A percentile compares a stretch with the other conserved stretches of the same genome.
phyloP scores from a whole-genome alignment of 768 basidiomycete genomes.

The Nevesoporus exiguus region DNA sequence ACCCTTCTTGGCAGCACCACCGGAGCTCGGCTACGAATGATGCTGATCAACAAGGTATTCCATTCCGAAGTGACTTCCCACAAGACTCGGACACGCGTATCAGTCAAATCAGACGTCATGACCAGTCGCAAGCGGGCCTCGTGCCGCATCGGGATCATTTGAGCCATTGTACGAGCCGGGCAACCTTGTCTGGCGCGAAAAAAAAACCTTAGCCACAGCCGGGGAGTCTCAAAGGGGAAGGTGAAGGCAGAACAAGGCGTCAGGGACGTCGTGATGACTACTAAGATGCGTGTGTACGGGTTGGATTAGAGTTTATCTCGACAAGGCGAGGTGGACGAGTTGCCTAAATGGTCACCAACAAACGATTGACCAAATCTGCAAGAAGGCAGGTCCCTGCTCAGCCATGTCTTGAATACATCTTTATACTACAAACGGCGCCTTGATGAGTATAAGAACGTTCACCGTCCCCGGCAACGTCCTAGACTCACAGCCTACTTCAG shows the following conservation, averaged over 20 bases:
- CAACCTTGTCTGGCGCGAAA: constrained; percentile 14
- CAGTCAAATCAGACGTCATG: constrained; percentile 9
- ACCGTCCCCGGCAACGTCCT: constrained; percentile 9
- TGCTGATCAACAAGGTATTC: constrained; percentile 22
- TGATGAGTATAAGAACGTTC: constrained; percentile 29
- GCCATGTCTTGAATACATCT: constrained; percentile 29
- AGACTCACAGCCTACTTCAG: constrained; percentile 15
- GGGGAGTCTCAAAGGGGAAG: constrained; percentile 4
- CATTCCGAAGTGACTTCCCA: constrained; percentile 18
- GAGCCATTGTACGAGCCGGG: constrained; percentile 17
- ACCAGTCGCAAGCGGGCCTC: constrained; percentile 13
- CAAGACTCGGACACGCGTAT: constrained; percentile 24
- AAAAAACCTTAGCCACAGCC: constrained; percentile 1
- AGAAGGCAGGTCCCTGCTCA: constrained; percentile 21
- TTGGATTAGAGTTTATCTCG: constrained; percentile 20
- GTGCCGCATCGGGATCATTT: constrained; percentile 11
- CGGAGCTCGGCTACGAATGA: constrained; percentile 9
- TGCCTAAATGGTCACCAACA: constrained; percentile 32
- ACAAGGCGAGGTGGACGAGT: constrained; percentile 14
- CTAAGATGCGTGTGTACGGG: constrained; percentile 11
- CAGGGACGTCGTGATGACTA: constrained; percentile 31
- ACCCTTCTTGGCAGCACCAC: background rate
- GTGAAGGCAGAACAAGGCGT: constrained; percentile 31
- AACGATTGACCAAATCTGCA: constrained; percentile 35
- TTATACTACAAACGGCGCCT: constrained; percentile 30